Percentiles rank a stretch among this genome's conserved stretches.
phyloP scores from a whole-genome alignment of 1,284 basidiomycete genomes.

The Cystobasidiaceae sp. region DNA sequence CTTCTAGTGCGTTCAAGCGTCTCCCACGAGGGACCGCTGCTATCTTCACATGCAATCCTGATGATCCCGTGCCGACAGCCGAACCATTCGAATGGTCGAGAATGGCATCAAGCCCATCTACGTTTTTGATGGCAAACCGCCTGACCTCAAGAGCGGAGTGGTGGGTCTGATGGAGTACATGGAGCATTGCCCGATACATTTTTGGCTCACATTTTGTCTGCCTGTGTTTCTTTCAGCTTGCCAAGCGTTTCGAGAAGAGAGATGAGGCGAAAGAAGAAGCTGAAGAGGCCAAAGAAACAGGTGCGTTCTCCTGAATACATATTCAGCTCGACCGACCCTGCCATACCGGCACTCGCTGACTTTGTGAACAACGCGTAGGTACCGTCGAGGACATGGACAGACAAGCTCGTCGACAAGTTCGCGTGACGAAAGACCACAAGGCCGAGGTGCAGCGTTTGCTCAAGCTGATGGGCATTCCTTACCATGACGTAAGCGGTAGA shows the following conservation, averaged over 20 bases:
- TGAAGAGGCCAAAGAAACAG: slow-evolving; percentile 93
- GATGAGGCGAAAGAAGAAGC: slow-evolving; percentile 91
- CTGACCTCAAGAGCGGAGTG: slow-evolving; percentile 92
- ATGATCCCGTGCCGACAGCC: background rate
- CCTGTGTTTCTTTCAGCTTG: slow-evolving; percentile 56
- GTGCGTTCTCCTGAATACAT: slow-evolving; percentile 46
- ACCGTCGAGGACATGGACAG: slow-evolving; percentile 89
- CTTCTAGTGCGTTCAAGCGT: slow-evolving; percentile 65
- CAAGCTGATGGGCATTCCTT: slow-evolving; percentile 93
- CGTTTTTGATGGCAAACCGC: slow-evolving; percentile 97
- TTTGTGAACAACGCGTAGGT: slow-evolving; percentile 47
- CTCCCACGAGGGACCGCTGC: too few species aligned
- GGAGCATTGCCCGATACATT: background rate
- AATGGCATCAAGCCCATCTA: slow-evolving; percentile 98
- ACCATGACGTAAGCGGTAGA: slow-evolving; percentile 65
- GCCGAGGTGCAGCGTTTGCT: slow-evolving; percentile 87
- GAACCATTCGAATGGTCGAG: slow-evolving; percentile 93
- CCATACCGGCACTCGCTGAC: background rate
- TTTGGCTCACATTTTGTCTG: background rate
- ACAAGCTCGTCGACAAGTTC: slow-evolving; percentile 83
- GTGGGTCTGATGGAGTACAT: slow-evolving; percentile 56
- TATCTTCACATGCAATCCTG: background rate
- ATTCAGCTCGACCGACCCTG: background rate
- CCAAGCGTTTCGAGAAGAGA: slow-evolving; percentile 83
- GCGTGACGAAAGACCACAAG: slow-evolving; percentile 93